Percentiles rank a stretch among this genome's conserved stretches.
Evolutionary conservation across 805 yeast species (phyloP).

Genomic region (Cyberlindnera misumaiensis): DNA sequence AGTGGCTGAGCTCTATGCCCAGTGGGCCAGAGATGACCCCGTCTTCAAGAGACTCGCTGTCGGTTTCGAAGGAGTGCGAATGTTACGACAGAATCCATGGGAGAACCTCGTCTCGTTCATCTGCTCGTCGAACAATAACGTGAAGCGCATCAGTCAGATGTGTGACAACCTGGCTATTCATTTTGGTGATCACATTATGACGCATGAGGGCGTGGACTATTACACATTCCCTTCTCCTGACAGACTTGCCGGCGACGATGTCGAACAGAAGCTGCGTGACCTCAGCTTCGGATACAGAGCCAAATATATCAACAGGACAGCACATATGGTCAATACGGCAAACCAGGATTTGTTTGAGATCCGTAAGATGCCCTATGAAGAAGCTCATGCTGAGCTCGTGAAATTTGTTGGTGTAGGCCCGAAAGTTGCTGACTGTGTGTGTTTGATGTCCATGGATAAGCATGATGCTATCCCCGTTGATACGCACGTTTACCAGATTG

Average conservation of each 20-base stretch:
- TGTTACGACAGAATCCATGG: constrained; percentile 95
- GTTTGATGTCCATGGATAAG: constrained; percentile 83
- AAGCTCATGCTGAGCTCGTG: constrained; percentile 52
- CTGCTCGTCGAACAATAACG: constrained; percentile 94
- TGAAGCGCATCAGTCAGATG: constrained; percentile 89
- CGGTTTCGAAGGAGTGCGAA: constrained; percentile 64
- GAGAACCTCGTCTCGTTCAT: constrained; percentile 86
- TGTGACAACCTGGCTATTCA: constrained; percentile 69
- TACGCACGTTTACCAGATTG: constrained; percentile 90
- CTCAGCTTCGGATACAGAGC: constrained; percentile 88
- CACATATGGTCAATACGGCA: constrained; percentile 34
- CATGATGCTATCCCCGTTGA: constrained; percentile 91
- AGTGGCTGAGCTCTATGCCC: constrained; percentile 43
- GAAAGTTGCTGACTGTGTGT: constrained; percentile 95
- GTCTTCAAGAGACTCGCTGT: constrained; percentile 33
- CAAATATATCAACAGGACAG: constrained; percentile 75
- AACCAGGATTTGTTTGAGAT: constrained; percentile 33
- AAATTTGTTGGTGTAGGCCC: constrained; percentile 89
- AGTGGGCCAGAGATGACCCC: constrained; percentile 57
- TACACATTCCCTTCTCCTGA: constrained; percentile 72
- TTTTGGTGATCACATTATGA: constrained; percentile 58
- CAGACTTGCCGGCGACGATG: constrained; percentile 32
- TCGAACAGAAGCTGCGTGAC: constrained; percentile 38
- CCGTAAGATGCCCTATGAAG: constrained; percentile 40
- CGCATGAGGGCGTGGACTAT: constrained; percentile 47